These are phyloP conservation scores for Colletotrichum navitas DNA, from an alignment of 2,329 filamentous ascomycete genomes.

Conservation along the genomic window DNA sequence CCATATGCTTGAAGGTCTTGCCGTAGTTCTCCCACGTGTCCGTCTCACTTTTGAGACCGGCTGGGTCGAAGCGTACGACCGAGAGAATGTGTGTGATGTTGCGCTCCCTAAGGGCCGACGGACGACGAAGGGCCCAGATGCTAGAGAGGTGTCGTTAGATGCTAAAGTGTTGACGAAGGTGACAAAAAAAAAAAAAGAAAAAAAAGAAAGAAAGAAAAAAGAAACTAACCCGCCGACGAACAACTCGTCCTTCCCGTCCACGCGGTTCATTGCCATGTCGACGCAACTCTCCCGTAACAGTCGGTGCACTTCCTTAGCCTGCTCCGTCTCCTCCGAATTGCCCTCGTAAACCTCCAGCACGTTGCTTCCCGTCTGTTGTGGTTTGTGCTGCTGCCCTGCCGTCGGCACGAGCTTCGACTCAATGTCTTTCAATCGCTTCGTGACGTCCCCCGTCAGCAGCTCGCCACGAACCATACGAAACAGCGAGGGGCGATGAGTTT, in stretches of 20 bases:
- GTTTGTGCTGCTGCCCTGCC: not conserved
- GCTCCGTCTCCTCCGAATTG: not conserved
- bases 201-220: no score
- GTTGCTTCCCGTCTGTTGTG: not conserved
- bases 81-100: slow-evolving; percentile 94
- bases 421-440: slow-evolving; percentile 17
- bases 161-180: not conserved
- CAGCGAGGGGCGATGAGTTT: not conserved
- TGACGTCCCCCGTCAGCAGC: slow-evolving; percentile 6
- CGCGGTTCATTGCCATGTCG: slow-evolving; percentile 58
- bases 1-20: slow-evolving; percentile 76
- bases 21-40: slow-evolving; percentile 65
- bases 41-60: slow-evolving; percentile 61
- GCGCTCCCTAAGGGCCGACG: slow-evolving; percentile 75
- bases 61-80: slow-evolving; percentile 70
- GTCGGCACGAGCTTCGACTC: slow-evolving; percentile 5
- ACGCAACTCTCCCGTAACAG: slow-evolving; percentile 49
- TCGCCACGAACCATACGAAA: slow-evolving; percentile 15
- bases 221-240: slow-evolving; percentile 55
- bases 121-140: slow-evolving; percentile 82
- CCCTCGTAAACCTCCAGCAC: not conserved
- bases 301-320: slow-evolving; percentile 15
- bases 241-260: slow-evolving; percentile 57
- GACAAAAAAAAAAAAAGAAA: no score
- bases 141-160: slow-evolving; percentile 58